These are phyloP conservation scores for Ascochyta viciae-villosae DNA, from an alignment of 2,329 filamentous ascomycete species.

Conservation along the genomic window DNA sequence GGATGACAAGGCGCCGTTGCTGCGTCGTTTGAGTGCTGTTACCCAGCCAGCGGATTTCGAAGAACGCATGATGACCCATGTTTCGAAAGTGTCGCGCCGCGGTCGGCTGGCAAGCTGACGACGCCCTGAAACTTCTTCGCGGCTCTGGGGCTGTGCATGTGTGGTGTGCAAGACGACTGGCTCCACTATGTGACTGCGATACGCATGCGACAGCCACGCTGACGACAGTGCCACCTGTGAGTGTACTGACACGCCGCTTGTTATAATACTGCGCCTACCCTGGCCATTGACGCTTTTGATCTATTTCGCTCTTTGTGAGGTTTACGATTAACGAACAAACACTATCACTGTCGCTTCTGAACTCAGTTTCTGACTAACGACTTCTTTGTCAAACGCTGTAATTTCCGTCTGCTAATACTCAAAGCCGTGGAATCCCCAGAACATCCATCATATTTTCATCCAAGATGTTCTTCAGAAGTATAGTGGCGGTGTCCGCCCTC, in stretches of 20 bases:
- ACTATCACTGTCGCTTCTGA: slow-evolving; percentile 14
- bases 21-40: slow-evolving; percentile 2
- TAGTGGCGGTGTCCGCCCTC: slow-evolving; percentile 37
- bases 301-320: slow-evolving; percentile 9
- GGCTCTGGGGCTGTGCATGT: slow-evolving; percentile 33
- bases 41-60: background rate
- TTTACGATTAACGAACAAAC: slow-evolving; percentile 2
- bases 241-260: background rate
- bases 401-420: background rate
- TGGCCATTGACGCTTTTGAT: slow-evolving; percentile 6
- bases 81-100: slow-evolving; percentile 38
- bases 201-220: slow-evolving; percentile 17
- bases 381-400: background rate
- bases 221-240: slow-evolving; percentile 7
- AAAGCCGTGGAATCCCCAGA: background rate
- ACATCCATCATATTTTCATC: background rate
- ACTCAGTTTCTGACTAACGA: slow-evolving; percentile 1
- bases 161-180: slow-evolving; percentile 20
- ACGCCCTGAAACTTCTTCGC: slow-evolving; percentile 43
- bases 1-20: slow-evolving; percentile 9
- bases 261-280: slow-evolving; percentile 16
- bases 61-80: slow-evolving; percentile 21
- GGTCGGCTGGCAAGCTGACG: slow-evolving; percentile 38
- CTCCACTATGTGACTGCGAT: slow-evolving; percentile 15
- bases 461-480: slow-evolving; percentile 41